phyloP scores from a whole-genome alignment of 2,329 filamentous ascomycete species.

The Thelonectria blattea region DNA sequence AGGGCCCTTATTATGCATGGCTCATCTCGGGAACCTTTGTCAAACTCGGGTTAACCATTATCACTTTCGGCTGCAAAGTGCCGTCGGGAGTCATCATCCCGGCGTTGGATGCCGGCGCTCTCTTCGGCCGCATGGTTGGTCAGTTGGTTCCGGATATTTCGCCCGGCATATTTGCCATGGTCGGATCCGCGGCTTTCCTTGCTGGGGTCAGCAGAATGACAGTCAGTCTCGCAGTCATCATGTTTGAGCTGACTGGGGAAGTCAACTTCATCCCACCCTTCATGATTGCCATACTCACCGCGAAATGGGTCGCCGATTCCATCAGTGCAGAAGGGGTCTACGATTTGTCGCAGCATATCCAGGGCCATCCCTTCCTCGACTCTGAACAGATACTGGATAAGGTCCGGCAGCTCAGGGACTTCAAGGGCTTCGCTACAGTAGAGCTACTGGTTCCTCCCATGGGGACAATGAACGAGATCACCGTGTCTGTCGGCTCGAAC shows the following conservation, averaged over 20 bases:
- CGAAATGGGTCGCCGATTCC: slow-evolving; percentile 28
- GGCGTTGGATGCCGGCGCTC: slow-evolving; percentile 19
- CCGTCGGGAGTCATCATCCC: slow-evolving; percentile 29
- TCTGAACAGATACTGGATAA: slow-evolving; percentile 10
- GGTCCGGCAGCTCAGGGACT: slow-evolving; percentile 2
- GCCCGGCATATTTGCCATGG: slow-evolving; percentile 28
- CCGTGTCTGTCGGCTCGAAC: neutral
- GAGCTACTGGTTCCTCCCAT: neutral
- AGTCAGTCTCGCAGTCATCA: slow-evolving; percentile 27
- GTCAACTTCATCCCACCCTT: slow-evolving; percentile 29
- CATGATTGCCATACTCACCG: slow-evolving; percentile 21
- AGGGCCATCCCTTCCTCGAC: slow-evolving; percentile 25
- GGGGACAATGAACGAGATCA: neutral
- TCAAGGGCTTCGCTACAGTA: slow-evolving; percentile 14
- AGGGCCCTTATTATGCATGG: slow-evolving; percentile 23
- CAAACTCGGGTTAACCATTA: slow-evolving; percentile 23
- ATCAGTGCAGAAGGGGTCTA: slow-evolving; percentile 27
- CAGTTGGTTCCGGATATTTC: slow-evolving; percentile 21
- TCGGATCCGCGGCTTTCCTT: slow-evolving; percentile 24
- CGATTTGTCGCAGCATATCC: slow-evolving; percentile 26
- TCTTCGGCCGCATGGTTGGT: slow-evolving; percentile 23
- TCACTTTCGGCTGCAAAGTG: slow-evolving; percentile 28
- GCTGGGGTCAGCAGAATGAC: slow-evolving; percentile 29
- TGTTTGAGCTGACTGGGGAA: slow-evolving; percentile 25
- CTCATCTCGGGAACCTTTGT: slow-evolving; percentile 20